phyloP scores from a whole-genome alignment of 805 yeast genomes.

The Sungouiozyma ichnusensis region DNA sequence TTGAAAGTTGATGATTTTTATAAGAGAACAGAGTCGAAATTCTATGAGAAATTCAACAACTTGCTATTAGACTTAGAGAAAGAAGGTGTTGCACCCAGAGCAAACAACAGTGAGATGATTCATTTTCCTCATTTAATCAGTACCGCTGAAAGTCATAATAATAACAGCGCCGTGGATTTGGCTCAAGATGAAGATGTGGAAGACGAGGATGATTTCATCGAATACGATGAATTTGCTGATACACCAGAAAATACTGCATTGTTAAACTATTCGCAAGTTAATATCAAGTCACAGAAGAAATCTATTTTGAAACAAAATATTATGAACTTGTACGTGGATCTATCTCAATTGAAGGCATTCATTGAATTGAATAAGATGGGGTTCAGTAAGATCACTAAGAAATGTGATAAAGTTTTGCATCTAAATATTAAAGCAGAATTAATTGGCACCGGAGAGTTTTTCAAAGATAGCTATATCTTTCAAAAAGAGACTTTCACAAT shows the following conservation, averaged over 20 bases:
- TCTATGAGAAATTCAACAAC: conserved; percentile 36
- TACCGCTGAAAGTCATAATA: too few species aligned
- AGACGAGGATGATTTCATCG: conserved; percentile 29
- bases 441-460: conserved; percentile 35
- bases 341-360: conserved; percentile 76
- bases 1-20: conserved; percentile 45
- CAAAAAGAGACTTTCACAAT: conserved; percentile 33
- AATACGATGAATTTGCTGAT: conserved; percentile 32
- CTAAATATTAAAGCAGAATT: conserved; percentile 42
- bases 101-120: too few species aligned
- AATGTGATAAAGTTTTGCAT: conserved; percentile 73
- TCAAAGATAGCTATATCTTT: conserved; percentile 47
- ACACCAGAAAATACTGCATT: conserved; percentile 38
- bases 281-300: conserved; percentile 39
- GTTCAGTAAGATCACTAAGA: conserved; percentile 76
- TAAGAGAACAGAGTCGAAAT: conserved; percentile 35
- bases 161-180: conserved; percentile 3
- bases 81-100: conserved; percentile 16
- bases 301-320: conserved; percentile 60
- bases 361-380: conserved; percentile 81
- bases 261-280: conserved; percentile 40
- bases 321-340: conserved; percentile 52
- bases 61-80: conserved; percentile 40
- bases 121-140: too few species aligned
- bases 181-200: conserved; percentile 6